These are phyloP conservation scores for Lignosus rhinocerotis DNA, from an alignment of 1,284 basidiomycete genomes.

Conservation along the genomic window DNA sequence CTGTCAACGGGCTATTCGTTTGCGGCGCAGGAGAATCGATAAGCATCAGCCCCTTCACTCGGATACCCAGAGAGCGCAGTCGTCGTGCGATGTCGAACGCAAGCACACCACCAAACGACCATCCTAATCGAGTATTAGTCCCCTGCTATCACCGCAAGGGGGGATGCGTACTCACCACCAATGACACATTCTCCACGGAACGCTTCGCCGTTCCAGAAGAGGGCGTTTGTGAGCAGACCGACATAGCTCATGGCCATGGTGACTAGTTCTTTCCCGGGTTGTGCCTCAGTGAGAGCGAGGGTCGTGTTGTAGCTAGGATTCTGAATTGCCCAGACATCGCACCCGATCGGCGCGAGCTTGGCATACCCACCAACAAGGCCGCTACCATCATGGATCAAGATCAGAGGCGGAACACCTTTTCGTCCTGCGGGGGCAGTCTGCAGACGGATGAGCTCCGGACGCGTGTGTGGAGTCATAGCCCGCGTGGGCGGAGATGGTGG, in stretches of 20 bases:
- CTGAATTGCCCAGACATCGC: conserved; percentile 59
- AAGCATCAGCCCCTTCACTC: conserved; percentile 57
- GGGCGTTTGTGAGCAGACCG: conserved; percentile 33
- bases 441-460: conserved; percentile 4
- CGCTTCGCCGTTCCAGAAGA: neutral
- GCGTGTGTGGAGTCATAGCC: neutral
- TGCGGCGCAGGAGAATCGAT: conserved; percentile 66
- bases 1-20: conserved; percentile 48
- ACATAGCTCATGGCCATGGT: conserved; percentile 59
- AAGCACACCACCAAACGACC: conserved; percentile 76
- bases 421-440: conserved; percentile 14
- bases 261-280: conserved; percentile 46
- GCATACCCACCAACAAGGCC: conserved; percentile 57
- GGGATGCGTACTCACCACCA: conserved; percentile 49
- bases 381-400: conserved; percentile 73
- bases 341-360: conserved; percentile 46
- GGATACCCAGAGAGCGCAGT: conserved; percentile 43
- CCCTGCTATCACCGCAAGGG: too few relatives aligned
- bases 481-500: neutral
- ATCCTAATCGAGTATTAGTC: conserved; percentile 43
- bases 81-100: conserved; percentile 65
- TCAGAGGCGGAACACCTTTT: conserved; percentile 42
- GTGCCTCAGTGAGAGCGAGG: conserved; percentile 31
- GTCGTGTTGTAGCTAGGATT: conserved; percentile 48
- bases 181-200: conserved; percentile 40